Base-by-base conservation (phyloP, 805 yeast species). In the Cyberlindnera euphorbiae region DNA sequence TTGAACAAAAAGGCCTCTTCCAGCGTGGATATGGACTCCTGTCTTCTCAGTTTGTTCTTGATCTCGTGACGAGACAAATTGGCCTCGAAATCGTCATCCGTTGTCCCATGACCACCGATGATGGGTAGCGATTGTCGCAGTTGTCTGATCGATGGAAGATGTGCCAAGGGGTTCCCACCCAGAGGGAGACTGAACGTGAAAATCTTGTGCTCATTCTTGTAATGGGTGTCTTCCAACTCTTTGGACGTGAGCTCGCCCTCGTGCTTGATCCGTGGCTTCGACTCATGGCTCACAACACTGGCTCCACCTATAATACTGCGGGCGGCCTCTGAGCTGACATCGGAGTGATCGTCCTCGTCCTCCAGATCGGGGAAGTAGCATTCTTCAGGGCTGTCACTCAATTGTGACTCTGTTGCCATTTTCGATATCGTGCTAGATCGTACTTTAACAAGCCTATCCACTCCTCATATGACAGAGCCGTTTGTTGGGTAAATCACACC, bases 1-100 rank as follows among this genome's bases (percentile, higher is more conserved):
- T 63, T 66, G 55, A 73, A 85, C 22, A 74, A 61, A 10, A 63
- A 56, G 1, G 78, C 77, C 46, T 86, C 95, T 37, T 82, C 85
- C 5, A 72, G 26, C 0, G 87, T 79, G 28, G 72, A 62, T 19
- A 79, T 68, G 0, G 81, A 67, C 41, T 75, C 75, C 39, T 75
- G 81, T 25, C 82, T 64, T 33, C 65, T 62, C 24, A 63, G 33
- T 40, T 60, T 63, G 22, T 45, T 24, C 32, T 55, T 61, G 30
- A 62, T 56, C 33, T 51, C 56, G 6, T 45, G 34, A 28, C 46
- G 51, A 4, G 43, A 35, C 12, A 44, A 24, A 1, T 17, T 29
- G 4, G 17, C 28, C 4, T 39, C 33, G 19, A 29, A 31, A n/a
- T 42, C 47, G 7, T 40, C 44, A 17, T 39, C 43, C 4, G 31